Conservation (phyloP, 1,284 basidiomycete genomes). For the Mycosarcoma mackinlayi region DNA sequence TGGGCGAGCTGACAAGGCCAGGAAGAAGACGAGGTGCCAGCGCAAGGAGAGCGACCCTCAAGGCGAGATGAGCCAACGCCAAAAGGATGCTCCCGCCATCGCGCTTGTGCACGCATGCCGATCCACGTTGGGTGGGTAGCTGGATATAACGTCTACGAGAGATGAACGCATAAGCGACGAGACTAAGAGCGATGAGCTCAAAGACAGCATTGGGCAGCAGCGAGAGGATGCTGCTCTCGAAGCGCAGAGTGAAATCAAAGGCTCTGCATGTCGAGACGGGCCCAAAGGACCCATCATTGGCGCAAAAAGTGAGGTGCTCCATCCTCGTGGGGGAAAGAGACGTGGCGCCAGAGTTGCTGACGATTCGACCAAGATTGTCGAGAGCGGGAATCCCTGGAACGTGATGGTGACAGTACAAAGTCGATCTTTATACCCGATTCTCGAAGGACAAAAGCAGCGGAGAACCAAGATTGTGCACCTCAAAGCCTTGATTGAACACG, state of each 20-base stretch:
- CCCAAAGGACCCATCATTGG: slow-evolving; percentile 15
- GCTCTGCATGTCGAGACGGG: slow-evolving; percentile 33
- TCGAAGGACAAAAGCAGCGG: too few relatives aligned
- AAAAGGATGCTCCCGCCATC: slow-evolving; percentile 12
- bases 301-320: slow-evolving; percentile 6
- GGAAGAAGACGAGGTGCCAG: slow-evolving; percentile 4
- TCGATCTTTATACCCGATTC: too few relatives aligned
- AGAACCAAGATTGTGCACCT: too few relatives aligned
- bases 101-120: slow-evolving; percentile 9
- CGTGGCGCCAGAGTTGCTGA: background rate
- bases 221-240: slow-evolving; percentile 29
- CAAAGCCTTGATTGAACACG: too few relatives aligned
- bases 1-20: slow-evolving; percentile 1
- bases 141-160: slow-evolving; percentile 6
- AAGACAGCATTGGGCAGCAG: slow-evolving; percentile 25
- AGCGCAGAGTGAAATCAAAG: slow-evolving; percentile 42
- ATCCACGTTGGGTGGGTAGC: background rate
- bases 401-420: too few relatives aligned
- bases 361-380: too few relatives aligned
- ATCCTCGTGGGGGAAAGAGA: background rate
- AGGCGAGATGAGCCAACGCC: slow-evolving; percentile 5
- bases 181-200: slow-evolving; percentile 5
- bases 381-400: too few relatives aligned
- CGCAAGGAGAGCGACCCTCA: slow-evolving; percentile 1
- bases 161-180: slow-evolving; percentile 7